Evolutionary conservation across 1,284 basidiomycete species (phyloP).

Genomic region (Moniliella sp.): DNA sequence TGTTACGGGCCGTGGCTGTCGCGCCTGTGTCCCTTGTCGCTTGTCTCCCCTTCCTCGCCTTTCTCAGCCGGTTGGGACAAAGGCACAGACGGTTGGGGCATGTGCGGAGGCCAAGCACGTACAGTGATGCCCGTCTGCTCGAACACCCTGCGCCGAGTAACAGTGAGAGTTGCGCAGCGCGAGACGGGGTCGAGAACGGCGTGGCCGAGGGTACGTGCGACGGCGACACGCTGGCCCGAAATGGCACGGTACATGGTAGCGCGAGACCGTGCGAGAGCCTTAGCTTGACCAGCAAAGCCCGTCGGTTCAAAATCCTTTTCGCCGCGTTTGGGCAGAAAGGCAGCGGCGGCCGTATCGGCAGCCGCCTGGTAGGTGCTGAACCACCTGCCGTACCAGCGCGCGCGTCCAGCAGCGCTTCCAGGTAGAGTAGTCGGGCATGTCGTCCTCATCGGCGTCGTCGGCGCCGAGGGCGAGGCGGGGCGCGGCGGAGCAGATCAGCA

Average conservation of each 20-base stretch:
- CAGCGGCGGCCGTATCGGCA: no score
- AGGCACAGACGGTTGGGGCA: background rate
- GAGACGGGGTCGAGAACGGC: conserved; percentile 18
- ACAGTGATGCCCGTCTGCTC: conserved; percentile 15
- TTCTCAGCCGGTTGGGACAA: no score
- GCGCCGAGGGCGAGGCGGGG: no score
- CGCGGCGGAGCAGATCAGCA: no score
- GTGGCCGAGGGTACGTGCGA: conserved; percentile 7
- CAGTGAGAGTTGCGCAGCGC: conserved; percentile 13
- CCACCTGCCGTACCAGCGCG: no score
- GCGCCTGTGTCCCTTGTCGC: no score
- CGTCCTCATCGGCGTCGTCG: background rate
- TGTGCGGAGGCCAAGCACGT: background rate
- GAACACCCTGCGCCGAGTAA: conserved; percentile 19
- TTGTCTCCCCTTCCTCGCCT: background rate
- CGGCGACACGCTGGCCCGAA: conserved; percentile 42
- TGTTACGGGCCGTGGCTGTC: conserved; percentile 3
- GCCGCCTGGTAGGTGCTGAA: no score
- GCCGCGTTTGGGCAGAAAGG: background rate
- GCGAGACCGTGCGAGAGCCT: conserved; percentile 58
- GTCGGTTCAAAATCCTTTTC: conserved; percentile 52
- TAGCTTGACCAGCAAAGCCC: conserved; percentile 43
- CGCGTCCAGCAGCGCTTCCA: background rate
- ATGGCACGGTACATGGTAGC: conserved; percentile 66
- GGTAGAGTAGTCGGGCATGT: background rate